Percentiles rank a stretch among this genome's conserved stretches.
Evolutionary conservation across 768 basidiomycete species (phyloP).

Genomic region (Mrakia gelida): DNA sequence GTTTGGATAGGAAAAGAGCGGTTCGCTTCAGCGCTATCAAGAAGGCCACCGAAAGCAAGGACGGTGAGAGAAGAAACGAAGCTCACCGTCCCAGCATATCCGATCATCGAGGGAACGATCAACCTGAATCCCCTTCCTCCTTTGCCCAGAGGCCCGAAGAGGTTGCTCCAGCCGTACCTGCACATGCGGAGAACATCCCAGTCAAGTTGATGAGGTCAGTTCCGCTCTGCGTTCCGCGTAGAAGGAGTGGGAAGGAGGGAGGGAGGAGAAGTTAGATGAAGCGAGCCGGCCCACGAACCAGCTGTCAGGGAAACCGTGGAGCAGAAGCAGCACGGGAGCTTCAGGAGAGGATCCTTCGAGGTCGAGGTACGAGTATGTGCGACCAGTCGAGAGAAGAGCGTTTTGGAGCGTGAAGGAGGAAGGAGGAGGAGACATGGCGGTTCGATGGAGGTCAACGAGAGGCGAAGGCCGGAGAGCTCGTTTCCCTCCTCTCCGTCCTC

Average conservation of each 20-base stretch:
- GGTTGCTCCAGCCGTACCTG: slow-evolving; percentile 6
- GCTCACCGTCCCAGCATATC: not conserved
- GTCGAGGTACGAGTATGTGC: not conserved
- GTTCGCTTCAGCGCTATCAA: not conserved
- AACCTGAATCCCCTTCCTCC: not conserved
- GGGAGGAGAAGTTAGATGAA: not conserved
- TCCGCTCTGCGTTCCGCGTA: too few species aligned
- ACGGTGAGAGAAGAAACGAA: not conserved
- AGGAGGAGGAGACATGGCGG: not conserved
- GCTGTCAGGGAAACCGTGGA: not conserved
- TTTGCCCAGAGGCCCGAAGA: not conserved
- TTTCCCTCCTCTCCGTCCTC: too few species aligned
- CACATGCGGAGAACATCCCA: not conserved
- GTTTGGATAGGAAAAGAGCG: not conserved
- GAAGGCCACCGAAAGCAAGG: not conserved
- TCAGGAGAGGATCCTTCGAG: not conserved
- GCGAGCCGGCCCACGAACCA: not conserved
- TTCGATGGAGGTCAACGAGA: too few species aligned
- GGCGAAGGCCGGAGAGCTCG: too few species aligned
- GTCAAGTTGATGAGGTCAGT: not conserved
- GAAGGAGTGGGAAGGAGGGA: not conserved
- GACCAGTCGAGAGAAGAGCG: not conserved
- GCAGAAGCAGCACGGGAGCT: not conserved
- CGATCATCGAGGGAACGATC: not conserved
- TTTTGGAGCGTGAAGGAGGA: not conserved